Conservation (phyloP, 1,139 yeast species). For the Kodamaea arcana region DNA sequence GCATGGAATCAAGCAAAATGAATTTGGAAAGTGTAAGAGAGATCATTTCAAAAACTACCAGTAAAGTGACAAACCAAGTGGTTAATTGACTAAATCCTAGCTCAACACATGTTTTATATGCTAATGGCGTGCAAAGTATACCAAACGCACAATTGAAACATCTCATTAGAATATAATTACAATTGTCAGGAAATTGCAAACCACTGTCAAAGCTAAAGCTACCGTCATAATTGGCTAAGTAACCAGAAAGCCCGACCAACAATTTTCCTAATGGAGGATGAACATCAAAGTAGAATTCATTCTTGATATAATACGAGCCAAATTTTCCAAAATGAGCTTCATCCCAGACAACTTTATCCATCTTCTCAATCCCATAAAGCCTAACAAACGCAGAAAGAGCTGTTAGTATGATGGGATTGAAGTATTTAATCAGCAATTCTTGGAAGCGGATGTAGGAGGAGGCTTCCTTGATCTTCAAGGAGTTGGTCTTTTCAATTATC, state of each 20-base stretch:
- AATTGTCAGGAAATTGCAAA: constrained; percentile 46
- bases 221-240: constrained; percentile 65
- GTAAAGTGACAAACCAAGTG: constrained; percentile 50
- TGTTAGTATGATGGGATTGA: constrained; percentile 43
- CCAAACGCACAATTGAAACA: constrained; percentile 63
- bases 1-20: constrained; percentile 68
- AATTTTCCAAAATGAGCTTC: constrained; percentile 85
- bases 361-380: constrained; percentile 58
- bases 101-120: constrained; percentile 54
- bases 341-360: constrained; percentile 84
- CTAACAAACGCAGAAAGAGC: constrained; percentile 63
- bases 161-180: constrained; percentile 59
- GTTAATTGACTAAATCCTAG: constrained; percentile 46
- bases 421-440: constrained; percentile 15
- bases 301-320: constrained; percentile 58
- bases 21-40: constrained; percentile 66
- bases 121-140: constrained; percentile 58
- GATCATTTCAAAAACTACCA: constrained; percentile 64
- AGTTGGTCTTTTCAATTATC: constrained; percentile 12
- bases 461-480: constrained; percentile 9
- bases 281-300: constrained; percentile 71
- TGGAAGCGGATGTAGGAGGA: constrained; percentile 3
- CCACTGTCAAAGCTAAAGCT: constrained; percentile 66
- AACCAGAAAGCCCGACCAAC: constrained; percentile 64
- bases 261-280: constrained; percentile 78